Conservation (phyloP, 108 stramenopile genomes). For the Parietichytrium sp. region DNA sequence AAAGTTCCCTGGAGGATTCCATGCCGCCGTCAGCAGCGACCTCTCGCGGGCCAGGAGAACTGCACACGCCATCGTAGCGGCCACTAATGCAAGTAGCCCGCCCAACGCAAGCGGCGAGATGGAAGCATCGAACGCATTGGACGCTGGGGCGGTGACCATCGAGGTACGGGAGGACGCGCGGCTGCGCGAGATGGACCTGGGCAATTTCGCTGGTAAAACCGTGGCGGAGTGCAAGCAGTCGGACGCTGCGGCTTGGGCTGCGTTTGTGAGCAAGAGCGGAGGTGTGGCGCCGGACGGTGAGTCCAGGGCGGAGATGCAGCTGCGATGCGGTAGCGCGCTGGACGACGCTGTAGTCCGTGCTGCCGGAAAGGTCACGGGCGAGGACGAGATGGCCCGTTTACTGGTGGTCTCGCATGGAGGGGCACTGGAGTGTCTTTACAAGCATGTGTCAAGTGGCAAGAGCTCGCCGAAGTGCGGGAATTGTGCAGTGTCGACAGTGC, state of each 20-base stretch:
- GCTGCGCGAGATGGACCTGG: neutral
- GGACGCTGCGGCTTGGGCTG: neutral
- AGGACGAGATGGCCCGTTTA: neutral
- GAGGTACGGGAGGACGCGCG: neutral
- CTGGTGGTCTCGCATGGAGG: conserved; percentile 2
- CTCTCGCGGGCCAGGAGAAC: neutral
- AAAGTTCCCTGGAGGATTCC: neutral
- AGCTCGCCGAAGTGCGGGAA: no score
- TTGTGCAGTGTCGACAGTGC: no score
- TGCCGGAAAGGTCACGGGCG: neutral
- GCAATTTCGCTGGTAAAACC: neutral
- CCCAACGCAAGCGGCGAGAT: no score
- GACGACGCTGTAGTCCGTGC: neutral
- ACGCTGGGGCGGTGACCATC: no score
- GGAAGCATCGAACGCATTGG: no score
- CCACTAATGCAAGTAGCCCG: no score
- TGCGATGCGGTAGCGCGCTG: neutral
- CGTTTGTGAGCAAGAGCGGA: neutral
- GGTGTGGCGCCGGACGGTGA: neutral
- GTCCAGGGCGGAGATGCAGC: neutral
- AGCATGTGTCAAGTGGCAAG: neutral
- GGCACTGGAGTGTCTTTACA: neutral
- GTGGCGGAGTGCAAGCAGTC: neutral
- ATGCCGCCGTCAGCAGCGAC: neutral
- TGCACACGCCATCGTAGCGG: neutral